phyloP scores from a whole-genome alignment of 2,329 filamentous ascomycete species.

The Sphaerulina vaccinii region DNA sequence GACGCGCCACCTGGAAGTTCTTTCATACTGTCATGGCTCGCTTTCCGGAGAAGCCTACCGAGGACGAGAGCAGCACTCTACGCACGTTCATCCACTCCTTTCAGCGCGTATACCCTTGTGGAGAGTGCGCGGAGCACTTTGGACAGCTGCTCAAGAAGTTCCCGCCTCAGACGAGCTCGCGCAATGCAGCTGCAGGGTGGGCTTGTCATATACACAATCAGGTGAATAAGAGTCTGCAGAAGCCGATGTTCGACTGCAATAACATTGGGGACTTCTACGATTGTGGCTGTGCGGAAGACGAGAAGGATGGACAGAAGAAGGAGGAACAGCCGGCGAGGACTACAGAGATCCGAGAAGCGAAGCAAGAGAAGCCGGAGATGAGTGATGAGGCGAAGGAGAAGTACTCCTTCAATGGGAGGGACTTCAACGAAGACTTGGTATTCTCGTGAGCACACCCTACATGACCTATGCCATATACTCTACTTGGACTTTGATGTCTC shows the following conservation, averaged over 20 bases:
- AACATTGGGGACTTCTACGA: constrained; percentile 67
- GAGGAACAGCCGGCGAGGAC: constrained; percentile 9
- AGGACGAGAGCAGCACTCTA: constrained; percentile 60
- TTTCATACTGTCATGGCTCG: constrained; percentile 66
- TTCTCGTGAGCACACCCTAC: constrained; percentile 1
- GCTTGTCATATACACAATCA: constrained; percentile 66
- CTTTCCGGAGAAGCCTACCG: constrained; percentile 62
- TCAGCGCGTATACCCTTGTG: constrained; percentile 64
- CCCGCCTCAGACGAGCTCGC: constrained; percentile 62
- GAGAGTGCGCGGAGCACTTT: constrained; percentile 66
- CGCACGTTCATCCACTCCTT: constrained; percentile 63
- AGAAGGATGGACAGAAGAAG: constrained; percentile 21
- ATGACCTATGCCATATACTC: background rate
- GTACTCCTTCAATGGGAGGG: constrained; percentile 32
- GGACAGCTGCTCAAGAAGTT: constrained; percentile 60
- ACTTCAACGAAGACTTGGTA: constrained; percentile 33
- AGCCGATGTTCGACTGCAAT: constrained; percentile 62
- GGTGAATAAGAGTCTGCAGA: constrained; percentile 62
- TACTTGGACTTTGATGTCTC: background rate
- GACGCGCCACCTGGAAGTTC: constrained; percentile 64
- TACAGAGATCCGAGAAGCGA: constrained; percentile 12
- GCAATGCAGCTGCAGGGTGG: constrained; percentile 63
- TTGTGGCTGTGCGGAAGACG: constrained; percentile 62
- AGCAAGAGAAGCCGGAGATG: constrained; percentile 31
- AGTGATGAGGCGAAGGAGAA: constrained; percentile 31